Percentiles rank a stretch among this genome's conserved stretches.
phyloP scores from a whole-genome alignment of 1,139 yeast species.

The Zygotorulaspora mrakii region DNA sequence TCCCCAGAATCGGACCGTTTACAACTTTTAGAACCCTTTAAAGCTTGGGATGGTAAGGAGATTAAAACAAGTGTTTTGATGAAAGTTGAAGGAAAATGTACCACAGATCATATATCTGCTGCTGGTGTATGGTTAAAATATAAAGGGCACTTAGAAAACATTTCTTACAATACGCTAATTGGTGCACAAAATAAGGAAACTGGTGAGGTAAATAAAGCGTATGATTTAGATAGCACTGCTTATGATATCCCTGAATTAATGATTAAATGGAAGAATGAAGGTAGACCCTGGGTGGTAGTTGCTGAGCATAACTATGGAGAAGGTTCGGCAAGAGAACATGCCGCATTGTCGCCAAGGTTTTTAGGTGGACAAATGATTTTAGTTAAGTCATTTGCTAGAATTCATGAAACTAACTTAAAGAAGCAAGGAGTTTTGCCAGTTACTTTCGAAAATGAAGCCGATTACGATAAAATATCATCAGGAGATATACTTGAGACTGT shows the following conservation, averaged over 20 bases:
- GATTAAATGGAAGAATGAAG: constrained; percentile 88
- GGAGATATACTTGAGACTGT: constrained; percentile 79
- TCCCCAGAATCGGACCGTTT: constrained; percentile 77
- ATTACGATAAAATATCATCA: constrained; percentile 73
- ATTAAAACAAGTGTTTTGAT: constrained; percentile 68
- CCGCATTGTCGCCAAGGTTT: constrained; percentile 92
- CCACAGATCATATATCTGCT: constrained; percentile 97
- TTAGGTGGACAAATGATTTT: constrained; percentile 85
- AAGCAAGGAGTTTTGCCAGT: constrained; percentile 96
- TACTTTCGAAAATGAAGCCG: constrained; percentile 83
- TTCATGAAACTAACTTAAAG: constrained; percentile 85
- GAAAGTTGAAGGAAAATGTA: constrained; percentile 96
- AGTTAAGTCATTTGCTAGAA: constrained; percentile 95
- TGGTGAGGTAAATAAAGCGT: constrained; percentile 88
- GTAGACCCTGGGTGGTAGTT: constrained; percentile 86
- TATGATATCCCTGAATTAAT: constrained; percentile 91
- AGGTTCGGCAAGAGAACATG: constrained; percentile 99
- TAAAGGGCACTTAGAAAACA: constrained; percentile 95
- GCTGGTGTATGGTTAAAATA: constrained; percentile 99
- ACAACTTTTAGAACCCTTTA: constrained; percentile 84
- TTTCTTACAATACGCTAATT: constrained; percentile 88
- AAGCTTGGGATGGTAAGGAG: constrained; percentile 82
- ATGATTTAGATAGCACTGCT: constrained; percentile 76
- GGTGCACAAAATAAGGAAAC: constrained; percentile 97
- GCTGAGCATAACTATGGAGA: constrained; percentile 99